Base-by-base conservation (phyloP, 140 eudicot species). In the Anethum foeniculum region DNA sequence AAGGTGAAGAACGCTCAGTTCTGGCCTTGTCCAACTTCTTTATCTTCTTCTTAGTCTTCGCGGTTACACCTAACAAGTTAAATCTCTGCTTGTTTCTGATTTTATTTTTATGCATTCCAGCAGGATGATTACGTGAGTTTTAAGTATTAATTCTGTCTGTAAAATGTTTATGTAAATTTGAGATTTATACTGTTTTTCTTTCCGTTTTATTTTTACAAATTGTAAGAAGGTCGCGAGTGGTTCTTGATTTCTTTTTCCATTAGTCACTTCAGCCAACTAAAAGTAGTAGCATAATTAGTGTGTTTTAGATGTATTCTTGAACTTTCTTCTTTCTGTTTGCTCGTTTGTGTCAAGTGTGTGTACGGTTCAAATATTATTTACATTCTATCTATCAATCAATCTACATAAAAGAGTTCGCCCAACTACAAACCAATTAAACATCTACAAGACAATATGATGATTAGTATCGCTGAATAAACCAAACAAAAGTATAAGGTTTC, bases 1-100 rank as follows among this genome's bases (percentile, higher is more conserved):
- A 95, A 87, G 84, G 99, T 95, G 81, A 95, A 95, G 84, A 90
- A 84, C 25, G 97, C 99, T 18, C 96, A 90, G 39, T 88, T 95
- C 82, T 95, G 99, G 99, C 90, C 94, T 18, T 88, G 94, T 74
- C 83, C 92, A 58, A 1, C 94, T 27, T 79, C 92, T 3, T 75
- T 88, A 0, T 78, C 90, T 1, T 83, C 89, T 21, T 85, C 90
- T 0, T 83, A 88, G 60, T 75, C 60, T n/a, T 12, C 25, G 56
- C 19, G 34, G 34, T 44, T n/a, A 41, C 27, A 23, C 78, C 49
- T 47, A 44, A 41, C 56, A 25, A 43, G 8, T 74, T 13, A 74
- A 10, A 11, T 16, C 2, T 7, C 36, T 27, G 41, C 23, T 12
- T 30, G 74, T 34, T 34, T 68, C 23, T 68, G 74, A 68, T 13